Base-by-base conservation (phyloP, 1,284 basidiomycete species). In the Flammula alnicola region DNA sequence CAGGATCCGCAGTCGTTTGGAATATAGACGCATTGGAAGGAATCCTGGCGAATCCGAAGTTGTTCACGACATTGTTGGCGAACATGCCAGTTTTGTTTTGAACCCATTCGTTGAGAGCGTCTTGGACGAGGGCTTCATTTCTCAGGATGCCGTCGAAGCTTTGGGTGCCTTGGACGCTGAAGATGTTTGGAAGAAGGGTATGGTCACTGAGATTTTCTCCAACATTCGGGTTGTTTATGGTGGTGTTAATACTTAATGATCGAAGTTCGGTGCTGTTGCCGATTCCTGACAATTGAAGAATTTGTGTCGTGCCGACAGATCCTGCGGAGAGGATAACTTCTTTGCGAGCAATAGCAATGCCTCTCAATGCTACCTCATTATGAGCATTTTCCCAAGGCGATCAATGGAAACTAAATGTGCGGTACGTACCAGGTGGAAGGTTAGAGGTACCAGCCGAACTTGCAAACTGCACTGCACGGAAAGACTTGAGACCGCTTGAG, bases 131-230 rank as follows among this genome's bases (percentile, higher is more conserved):
- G 7, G 46, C 55, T 12, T 56, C 37, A 23, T 59, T 56, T n/a
- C 60, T 52, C 37, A 68, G 53, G 16, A 67, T 42, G 5, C 47
- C 9, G 25, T 64, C 63, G 37, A 61, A 44, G 47, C 3, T 60
- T 65, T 5, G 41, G 30, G 46, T 49, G 23, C 52, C 60, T 52
- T 71, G 69, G 16, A 70, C 67, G 7, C 46, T 43, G 56, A 60
- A 76, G 10, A 53, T 49, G 40, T 59, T 61, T 5, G 49, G 30
- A 8, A 70, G 47, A 10, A 63, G 52, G 2, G 65, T 56, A 29
- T 76, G 74, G 49, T 74, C 75, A 16, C 29, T 42, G n/a, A 80
- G 60, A 54, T 79, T 78, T 58, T 75, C 65, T 10, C 78, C 77
- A 27, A 78, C 75, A 46, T 65, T 62, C 4, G 71, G 68, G 2